Base-by-base conservation (phyloP, 306 rosid species). In the Cajanus cajan region DNA sequence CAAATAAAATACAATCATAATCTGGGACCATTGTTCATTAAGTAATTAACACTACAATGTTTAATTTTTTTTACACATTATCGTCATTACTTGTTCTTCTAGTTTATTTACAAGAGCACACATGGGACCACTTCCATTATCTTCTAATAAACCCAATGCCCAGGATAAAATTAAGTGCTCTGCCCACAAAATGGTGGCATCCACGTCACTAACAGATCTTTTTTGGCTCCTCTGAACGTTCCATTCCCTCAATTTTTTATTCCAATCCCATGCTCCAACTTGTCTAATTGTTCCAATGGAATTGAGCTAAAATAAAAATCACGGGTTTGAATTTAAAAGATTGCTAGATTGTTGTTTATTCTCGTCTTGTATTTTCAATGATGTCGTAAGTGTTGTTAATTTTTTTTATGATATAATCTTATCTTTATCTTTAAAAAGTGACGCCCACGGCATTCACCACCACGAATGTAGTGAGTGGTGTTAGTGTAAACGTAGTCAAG, bases 131-230 rank as follows among this genome's bases (percentile, higher is more conserved):
- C 76, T 76, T 39, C 65, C 82, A 80, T 83, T 80, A 80, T 59
- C 76, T 41, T 62, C 6, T 51, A 66, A 51, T 25, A 59, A 82
- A 80, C 63, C 66, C 61, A 82, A 83, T 63, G 73, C 4, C 8
- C n/a, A 0, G 39, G 89, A 85, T 82, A 76, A 74, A 64, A 67
- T 58, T 50, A 80, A 87, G 90, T 87, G 93, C 84, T 81, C 39
- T 66, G 72, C 63, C 87, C 90, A 86, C 82, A 85, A 78, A 61
- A 47, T 82, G 78, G 89, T 90, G 89, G 71, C 62, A 77, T 85
- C 82, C 95, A 82, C 86, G 83, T 87, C 88, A 80, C 74, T 1
- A 61, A 57, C 43, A 75, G 51, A 65, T 77, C 55, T 74, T 80
- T n/a, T 82, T 57, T 28, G 24, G 65, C 75, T 14, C 8, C 22